These are phyloP conservation scores for Leucoagaricus sp. DNA, from an alignment of 1,284 basidiomycete genomes.

Conservation along the genomic window DNA sequence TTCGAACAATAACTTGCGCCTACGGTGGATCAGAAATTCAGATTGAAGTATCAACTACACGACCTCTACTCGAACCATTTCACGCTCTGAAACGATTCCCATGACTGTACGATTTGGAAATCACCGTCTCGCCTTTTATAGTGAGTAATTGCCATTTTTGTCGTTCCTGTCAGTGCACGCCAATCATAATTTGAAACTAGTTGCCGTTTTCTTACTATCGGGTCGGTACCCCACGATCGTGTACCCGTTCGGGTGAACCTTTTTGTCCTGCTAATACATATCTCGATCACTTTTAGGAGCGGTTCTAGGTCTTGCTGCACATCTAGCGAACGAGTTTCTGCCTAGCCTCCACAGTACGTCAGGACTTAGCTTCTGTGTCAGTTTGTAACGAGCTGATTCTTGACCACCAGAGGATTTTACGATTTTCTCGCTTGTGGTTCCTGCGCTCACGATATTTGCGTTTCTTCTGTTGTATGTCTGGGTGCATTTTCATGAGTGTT, in stretches of 20 bases:
- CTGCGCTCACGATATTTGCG: slow-evolving; percentile 61
- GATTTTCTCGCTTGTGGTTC: slow-evolving; percentile 64
- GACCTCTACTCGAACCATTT: slow-evolving; percentile 5
- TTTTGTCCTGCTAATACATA: slow-evolving; percentile 9
- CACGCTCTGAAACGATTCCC: slow-evolving; percentile 16
- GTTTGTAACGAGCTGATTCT: neutral
- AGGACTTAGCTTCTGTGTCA: neutral
- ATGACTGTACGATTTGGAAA: slow-evolving; percentile 64
- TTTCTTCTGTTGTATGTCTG: slow-evolving; percentile 54
- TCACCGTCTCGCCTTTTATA: slow-evolving; percentile 50
- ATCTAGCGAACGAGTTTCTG: slow-evolving; percentile 67
- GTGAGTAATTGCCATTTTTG: slow-evolving; percentile 31
- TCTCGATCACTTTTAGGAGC: slow-evolving; percentile 35
- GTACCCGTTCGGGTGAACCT: neutral
- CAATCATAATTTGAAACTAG: slow-evolving; percentile 33
- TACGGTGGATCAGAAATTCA: too few species aligned
- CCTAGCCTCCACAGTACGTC: slow-evolving; percentile 63
- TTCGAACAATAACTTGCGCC: too few species aligned
- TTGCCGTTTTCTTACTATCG: slow-evolving; percentile 57
- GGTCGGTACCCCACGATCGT: slow-evolving; percentile 31
- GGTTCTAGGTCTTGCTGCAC: slow-evolving; percentile 66
- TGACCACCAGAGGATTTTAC: slow-evolving; percentile 59
- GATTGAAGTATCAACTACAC: neutral
- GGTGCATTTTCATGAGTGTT: neutral
- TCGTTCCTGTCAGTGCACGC: slow-evolving; percentile 1